Conservation (phyloP, 164 flowering plant genomes). For the Dillenia suffruticosa region DNA sequence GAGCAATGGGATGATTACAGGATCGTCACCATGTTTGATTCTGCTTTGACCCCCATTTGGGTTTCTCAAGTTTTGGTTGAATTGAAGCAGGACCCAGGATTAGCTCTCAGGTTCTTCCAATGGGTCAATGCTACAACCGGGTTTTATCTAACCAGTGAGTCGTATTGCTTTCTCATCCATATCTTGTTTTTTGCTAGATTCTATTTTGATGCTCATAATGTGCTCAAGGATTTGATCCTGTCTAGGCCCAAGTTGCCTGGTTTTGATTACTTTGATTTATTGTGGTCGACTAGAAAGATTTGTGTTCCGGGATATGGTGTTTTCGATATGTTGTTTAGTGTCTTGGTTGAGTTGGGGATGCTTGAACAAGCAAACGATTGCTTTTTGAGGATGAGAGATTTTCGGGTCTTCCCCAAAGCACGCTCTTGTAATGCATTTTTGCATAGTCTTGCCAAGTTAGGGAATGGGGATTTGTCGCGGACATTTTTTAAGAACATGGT, state of each 20-base stretch:
- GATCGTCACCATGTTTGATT: conserved; percentile 32
- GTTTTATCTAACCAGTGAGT: conserved; percentile 47
- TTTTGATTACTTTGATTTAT: conserved; percentile 43
- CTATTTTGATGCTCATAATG: conserved; percentile 45
- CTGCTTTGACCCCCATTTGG: conserved; percentile 47
- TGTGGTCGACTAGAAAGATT: conserved; percentile 62
- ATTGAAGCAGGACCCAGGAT: conserved; percentile 38
- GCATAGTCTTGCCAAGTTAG: conserved; percentile 47
- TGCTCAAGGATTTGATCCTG: conserved; percentile 39
- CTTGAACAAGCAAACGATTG: conserved; percentile 66
- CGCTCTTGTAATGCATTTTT: conserved; percentile 71
- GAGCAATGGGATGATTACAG: conserved; percentile 50
- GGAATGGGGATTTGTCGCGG: conserved; percentile 32
- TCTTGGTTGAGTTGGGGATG: conserved; percentile 54
- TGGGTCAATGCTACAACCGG: conserved; percentile 46
- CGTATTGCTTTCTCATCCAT: conserved; percentile 60
- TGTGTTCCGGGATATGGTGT: conserved; percentile 56
- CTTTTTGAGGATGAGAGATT: conserved; percentile 57
- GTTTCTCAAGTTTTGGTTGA: conserved; percentile 46
- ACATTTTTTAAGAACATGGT: conserved; percentile 62
- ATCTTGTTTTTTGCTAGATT: conserved; percentile 57
- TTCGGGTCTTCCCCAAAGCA: conserved; percentile 47
- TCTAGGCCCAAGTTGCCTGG: conserved; percentile 20
- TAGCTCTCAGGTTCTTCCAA: conserved; percentile 56
- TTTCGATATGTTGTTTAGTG: conserved; percentile 71